Evolutionary conservation across 139 green algal genomes (phyloP), one percentile per base, ranked within the genome.

Genomic region (Eudorina sp.): DNA sequence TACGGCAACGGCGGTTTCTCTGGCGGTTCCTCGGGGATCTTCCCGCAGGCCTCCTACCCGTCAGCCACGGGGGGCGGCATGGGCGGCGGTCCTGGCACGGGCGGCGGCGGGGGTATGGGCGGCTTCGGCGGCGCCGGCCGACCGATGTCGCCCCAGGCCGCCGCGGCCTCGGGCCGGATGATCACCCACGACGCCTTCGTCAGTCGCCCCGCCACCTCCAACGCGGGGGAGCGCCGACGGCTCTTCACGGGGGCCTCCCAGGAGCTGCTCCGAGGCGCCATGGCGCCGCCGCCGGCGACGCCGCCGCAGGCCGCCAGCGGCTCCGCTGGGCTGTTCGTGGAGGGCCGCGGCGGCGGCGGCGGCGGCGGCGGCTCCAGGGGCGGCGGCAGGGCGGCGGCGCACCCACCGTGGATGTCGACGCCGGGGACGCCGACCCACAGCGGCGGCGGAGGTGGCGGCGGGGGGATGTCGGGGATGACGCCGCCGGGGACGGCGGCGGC

Each of bases 221-320:
- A 34, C 6, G 62, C 62, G 21, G 62, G 16, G 46, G 75, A 83
- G 75, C 75, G 75, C 0, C 53, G 34, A 9, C 31, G 75, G 14
- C 75, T 83, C n/a, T 83, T 83, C 75, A 83, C 75, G 14, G 46
- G 75, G 2, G 4, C 75, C 31, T 45, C 11, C 29, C 75, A 83
- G 48, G 75, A 68, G n/a, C 75, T 68, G 11, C 48, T 76, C 68
- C 68, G 36, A 2, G 68, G 9, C 34, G 34, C 68, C 36, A 27
- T 76, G 48, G 48, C 48, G 48, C 13, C 48, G 48, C 48, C 13
- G 48, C 48, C 48, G 48, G 13, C 11, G 9, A 55, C 48, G 13
- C 48, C 48, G 19, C 36, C 19, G 4, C 11, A 23, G n/a, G 69
- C 34, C 69, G 36, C 19, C n/a, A 18, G 21, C 69, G 36, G 38